Evolutionary conservation across 2,329 filamentous ascomycete genomes (phyloP).

Genomic region (Botrytis aclada): DNA sequence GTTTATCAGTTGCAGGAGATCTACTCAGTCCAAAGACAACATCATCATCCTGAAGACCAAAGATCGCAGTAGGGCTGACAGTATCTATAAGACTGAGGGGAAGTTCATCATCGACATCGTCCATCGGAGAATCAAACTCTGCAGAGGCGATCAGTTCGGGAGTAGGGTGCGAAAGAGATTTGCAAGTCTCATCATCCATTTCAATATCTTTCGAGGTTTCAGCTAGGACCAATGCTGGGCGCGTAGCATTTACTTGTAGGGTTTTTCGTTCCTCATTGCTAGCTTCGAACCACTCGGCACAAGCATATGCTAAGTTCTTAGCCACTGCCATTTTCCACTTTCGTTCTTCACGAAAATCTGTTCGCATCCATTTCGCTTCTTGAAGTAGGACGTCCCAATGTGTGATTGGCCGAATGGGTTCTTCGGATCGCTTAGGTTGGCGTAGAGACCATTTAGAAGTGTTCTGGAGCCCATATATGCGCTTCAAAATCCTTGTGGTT

Average conservation of each 20-base stretch:
- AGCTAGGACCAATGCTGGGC: slow-evolving; percentile 38
- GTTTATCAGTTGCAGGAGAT: slow-evolving; percentile 70
- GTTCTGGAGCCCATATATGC: slow-evolving; percentile 88
- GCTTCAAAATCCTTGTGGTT: slow-evolving; percentile 78
- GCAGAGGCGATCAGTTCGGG: slow-evolving; percentile 66
- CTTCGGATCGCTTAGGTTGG: slow-evolving; percentile 79
- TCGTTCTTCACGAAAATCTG: slow-evolving; percentile 88
- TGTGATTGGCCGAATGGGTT: slow-evolving; percentile 71
- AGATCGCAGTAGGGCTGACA: slow-evolving; percentile 72
- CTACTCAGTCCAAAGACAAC: slow-evolving; percentile 75
- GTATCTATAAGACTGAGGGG: slow-evolving; percentile 41
- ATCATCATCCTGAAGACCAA: slow-evolving; percentile 77
- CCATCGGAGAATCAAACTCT: slow-evolving; percentile 56
- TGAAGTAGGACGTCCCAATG: slow-evolving; percentile 85
- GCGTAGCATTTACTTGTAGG: slow-evolving; percentile 66
- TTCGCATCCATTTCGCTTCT: slow-evolving; percentile 98
- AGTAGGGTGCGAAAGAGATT: slow-evolving; percentile 48
- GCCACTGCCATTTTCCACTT: slow-evolving; percentile 89
- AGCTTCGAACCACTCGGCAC: slow-evolving; percentile 75
- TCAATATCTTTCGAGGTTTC: slow-evolving; percentile 37
- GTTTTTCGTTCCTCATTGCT: slow-evolving; percentile 58
- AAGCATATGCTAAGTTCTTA: slow-evolving; percentile 75
- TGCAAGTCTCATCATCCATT: slow-evolving; percentile 33
- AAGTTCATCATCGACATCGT: slow-evolving; percentile 41
- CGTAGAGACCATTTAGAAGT: slow-evolving; percentile 89